These are phyloP conservation scores for Mucor indicus DNA, from an alignment of 371 early-diverging fungal genomes.

Conservation along the genomic window DNA sequence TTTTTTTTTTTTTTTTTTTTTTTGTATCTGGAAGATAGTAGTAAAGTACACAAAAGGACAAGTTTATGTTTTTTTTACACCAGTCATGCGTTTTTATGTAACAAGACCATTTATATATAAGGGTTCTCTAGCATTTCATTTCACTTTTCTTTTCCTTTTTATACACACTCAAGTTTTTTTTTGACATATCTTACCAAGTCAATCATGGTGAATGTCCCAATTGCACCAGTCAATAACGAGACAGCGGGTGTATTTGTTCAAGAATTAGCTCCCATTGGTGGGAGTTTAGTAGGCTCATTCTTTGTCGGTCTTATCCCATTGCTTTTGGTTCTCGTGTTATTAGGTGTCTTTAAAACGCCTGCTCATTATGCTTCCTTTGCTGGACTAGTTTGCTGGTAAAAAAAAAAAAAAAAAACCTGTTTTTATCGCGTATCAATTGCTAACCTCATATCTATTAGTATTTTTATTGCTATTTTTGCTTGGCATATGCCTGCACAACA, in stretches of 20 bases:
- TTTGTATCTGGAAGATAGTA: too few relatives aligned
- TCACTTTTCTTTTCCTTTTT: too few relatives aligned
- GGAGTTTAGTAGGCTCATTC: constrained; percentile 43
- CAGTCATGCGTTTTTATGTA: too few relatives aligned
- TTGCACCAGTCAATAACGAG: neutral
- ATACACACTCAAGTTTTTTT: too few relatives aligned
- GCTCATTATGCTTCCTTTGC: constrained; percentile 32
- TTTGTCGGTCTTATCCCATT: constrained; percentile 47
- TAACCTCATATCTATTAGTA: too few relatives aligned
- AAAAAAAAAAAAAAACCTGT: neutral
- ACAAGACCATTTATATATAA: too few relatives aligned
- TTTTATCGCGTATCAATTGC: neutral
- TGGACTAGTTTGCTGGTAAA: constrained; percentile 39
- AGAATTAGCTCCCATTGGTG: constrained; percentile 37
- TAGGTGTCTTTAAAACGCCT: constrained; percentile 37
- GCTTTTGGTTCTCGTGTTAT: constrained; percentile 29
- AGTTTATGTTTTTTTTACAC: too few relatives aligned
- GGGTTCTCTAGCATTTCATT: too few relatives aligned
- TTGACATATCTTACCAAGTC: too few relatives aligned
- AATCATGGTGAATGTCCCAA: neutral
- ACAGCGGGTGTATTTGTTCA: constrained; percentile 32
- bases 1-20: too few relatives aligned
- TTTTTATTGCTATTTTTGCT: constrained; percentile 50
- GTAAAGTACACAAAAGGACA: too few relatives aligned
- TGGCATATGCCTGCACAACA: constrained; percentile 56